These are phyloP conservation scores for Hymenoscyphus occultus DNA, from an alignment of 2,329 filamentous ascomycete genomes.

Conservation along the genomic window DNA sequence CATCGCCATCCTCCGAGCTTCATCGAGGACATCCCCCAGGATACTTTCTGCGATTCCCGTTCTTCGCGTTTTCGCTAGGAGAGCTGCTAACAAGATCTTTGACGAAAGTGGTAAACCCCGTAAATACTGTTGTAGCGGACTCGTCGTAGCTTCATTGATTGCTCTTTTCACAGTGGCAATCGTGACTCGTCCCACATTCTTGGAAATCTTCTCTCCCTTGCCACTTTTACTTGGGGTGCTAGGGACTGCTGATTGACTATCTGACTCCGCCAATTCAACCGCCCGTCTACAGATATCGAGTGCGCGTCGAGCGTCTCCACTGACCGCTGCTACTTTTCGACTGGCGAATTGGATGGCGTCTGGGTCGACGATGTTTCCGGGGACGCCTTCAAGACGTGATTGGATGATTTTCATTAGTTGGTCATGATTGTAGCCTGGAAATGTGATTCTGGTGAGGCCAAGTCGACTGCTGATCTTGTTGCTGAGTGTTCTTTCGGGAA, in stretches of 20 bases:
- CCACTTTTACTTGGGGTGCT: constrained; percentile 61
- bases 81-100: constrained; percentile 81
- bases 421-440: constrained; percentile 94
- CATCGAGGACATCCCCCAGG: constrained; percentile 84
- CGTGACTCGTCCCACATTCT: constrained; percentile 62
- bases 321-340: constrained; percentile 93
- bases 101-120: constrained; percentile 75
- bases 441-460: constrained; percentile 88
- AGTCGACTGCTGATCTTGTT: constrained; percentile 97
- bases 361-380: constrained; percentile 83
- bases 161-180: constrained; percentile 92
- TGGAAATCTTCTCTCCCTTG: constrained; percentile 31
- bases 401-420: constrained; percentile 97
- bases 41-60: constrained; percentile 85
- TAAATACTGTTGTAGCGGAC: constrained; percentile 85
- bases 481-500: constrained; percentile 90
- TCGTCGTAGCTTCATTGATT: constrained; percentile 92
- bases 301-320: constrained; percentile 86
- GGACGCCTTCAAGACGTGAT: constrained; percentile 84
- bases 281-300: constrained; percentile 93
- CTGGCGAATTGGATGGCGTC: constrained; percentile 96
- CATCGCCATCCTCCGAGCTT: constrained; percentile 67
- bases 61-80: constrained; percentile 74
- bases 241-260: constrained; percentile 45
- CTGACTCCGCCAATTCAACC: constrained; percentile 88